phyloP scores from a whole-genome alignment of 1,284 basidiomycete species.

The Chiua sp. region DNA sequence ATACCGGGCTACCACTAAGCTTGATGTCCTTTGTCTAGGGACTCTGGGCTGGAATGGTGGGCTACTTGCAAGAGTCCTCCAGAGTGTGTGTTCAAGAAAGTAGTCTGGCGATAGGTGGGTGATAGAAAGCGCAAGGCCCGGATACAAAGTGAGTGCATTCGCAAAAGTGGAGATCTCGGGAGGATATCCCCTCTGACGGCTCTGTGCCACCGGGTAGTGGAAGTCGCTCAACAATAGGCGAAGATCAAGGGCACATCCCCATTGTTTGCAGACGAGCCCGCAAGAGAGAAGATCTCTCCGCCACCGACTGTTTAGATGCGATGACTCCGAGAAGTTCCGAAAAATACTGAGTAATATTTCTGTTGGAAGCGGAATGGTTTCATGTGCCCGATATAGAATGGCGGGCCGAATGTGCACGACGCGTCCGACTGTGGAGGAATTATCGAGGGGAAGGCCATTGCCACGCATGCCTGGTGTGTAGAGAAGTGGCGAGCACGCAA shows the following conservation, averaged over 20 bases:
- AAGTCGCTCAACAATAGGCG: constrained; percentile 1
- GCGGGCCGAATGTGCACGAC: too few species aligned
- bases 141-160: background rate
- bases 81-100: background rate
- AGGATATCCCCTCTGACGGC: background rate
- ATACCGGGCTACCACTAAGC: too few species aligned
- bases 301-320: background rate
- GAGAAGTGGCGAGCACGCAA: background rate
- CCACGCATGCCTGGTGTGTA: background rate
- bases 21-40: too few species aligned
- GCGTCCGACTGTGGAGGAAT: too few species aligned
- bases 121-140: constrained; percentile 1
- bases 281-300: background rate
- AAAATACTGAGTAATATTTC: constrained; percentile 1
- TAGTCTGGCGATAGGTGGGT: background rate
- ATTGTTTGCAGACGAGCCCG: constrained; percentile 2
- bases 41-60: too few species aligned
- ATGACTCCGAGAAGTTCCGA: background rate
- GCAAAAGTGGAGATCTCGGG: background rate
- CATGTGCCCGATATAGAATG: too few species aligned
- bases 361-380: background rate
- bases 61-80: background rate
- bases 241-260: background rate
- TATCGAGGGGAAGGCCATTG: background rate
- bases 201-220: background rate